Base-by-base conservation (phyloP, 192 early-diverging fungal species). In the Coemansia sp. region DNA sequence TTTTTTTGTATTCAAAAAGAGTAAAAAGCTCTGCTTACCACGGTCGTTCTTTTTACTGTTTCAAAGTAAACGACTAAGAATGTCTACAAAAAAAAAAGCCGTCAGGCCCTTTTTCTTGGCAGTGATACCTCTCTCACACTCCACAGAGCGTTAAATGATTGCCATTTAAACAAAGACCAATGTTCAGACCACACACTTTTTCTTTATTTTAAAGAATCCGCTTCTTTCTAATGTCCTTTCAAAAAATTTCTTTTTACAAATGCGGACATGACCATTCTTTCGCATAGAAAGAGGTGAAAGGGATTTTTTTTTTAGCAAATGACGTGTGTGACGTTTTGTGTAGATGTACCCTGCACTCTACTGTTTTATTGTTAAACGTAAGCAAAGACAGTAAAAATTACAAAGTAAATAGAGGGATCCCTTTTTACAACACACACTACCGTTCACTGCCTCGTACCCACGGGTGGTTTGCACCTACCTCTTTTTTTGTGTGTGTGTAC, bases 141-240 rank as follows among this genome's bases (percentile, higher is more conserved):
- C 47, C 13, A 16, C 40, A 42, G 40, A 11, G 23, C 16, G 26
- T 7, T 37, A 28, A 33, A 13, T 32, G 14, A 57, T 57, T 57
- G 53, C 9, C 59, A 61, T 61, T 39, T 39, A 39, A 61, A n/a
- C 79, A 81, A 9, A 76, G 37, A 40, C 59, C 32, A 32, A 35
- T 19, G n/a, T 53, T 28, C 26, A 14, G 11, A 26, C 28, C 11
- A 14, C 32, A 33, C 28, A 8, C 11, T 33, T 30, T 32, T 33
- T 6, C 14, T 57, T 57, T 32, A 16, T 14, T 57, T 6, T 30
- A 57, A 57, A 57, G 32, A 57, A 57, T 17, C 2, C 28, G 6
- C 23, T 23, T 23, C 23, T 23, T 23, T 23, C 23, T 23, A 23
- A 23, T 23, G 23, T 23, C 28, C 52, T 55, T 55, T 55, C 6